These are phyloP conservation scores for Didymella arachidicola DNA, from an alignment of 2,329 filamentous ascomycete genomes.

Conservation along the genomic window DNA sequence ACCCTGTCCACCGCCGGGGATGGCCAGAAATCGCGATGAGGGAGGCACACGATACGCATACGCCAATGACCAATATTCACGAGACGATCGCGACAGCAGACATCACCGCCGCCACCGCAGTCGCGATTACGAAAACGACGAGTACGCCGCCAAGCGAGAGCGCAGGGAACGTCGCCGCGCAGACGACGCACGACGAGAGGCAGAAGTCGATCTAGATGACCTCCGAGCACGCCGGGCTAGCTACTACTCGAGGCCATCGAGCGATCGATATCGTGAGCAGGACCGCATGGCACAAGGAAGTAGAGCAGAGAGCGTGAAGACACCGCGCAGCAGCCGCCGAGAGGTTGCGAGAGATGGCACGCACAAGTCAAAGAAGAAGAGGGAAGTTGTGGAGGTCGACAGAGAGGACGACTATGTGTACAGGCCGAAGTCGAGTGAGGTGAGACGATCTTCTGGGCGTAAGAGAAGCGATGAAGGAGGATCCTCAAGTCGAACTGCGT, in stretches of 20 bases:
- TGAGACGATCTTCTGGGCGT: slow-evolving; percentile 37
- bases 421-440: slow-evolving; percentile 37
- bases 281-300: slow-evolving; percentile 46
- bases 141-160: slow-evolving; percentile 41
- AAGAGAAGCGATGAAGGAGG: slow-evolving; percentile 46
- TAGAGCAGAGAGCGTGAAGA: slow-evolving; percentile 38
- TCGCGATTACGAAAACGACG: slow-evolving; percentile 36
- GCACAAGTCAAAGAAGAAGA: slow-evolving; percentile 39
- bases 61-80: slow-evolving; percentile 35
- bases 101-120: slow-evolving; percentile 41
- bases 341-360: slow-evolving; percentile 42
- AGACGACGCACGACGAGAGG: slow-evolving; percentile 33
- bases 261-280: slow-evolving; percentile 40
- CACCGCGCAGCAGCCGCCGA: slow-evolving; percentile 37
- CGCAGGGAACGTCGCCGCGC: slow-evolving; percentile 44
- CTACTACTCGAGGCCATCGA: slow-evolving; percentile 48
- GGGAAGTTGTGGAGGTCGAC: slow-evolving; percentile 35
- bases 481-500: slow-evolving; percentile 45
- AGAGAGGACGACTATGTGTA: slow-evolving; percentile 45
- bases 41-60: slow-evolving; percentile 43
- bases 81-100: slow-evolving; percentile 41
- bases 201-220: slow-evolving; percentile 52
- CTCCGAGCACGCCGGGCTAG: slow-evolving; percentile 49
- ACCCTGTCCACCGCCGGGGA: slow-evolving; percentile 40
- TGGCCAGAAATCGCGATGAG: slow-evolving; percentile 46